phyloP scores from a whole-genome alignment of 164 flowering plant genomes.

The Hamamelis virginiana region DNA sequence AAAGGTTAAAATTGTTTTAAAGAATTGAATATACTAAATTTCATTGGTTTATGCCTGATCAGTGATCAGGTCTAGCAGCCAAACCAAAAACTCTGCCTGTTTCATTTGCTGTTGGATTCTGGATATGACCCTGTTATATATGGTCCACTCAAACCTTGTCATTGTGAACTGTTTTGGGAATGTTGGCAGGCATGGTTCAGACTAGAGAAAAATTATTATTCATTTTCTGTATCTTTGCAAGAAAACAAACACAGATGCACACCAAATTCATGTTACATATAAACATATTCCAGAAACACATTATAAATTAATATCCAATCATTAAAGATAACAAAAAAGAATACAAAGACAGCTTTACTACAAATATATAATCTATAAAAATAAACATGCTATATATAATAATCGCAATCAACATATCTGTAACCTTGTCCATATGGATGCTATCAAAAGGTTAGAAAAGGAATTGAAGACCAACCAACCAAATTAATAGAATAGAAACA shows the following conservation, averaged over 20 bases:
- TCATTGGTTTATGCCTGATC: too few relatives aligned
- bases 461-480: background rate
- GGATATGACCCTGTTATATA: too few relatives aligned
- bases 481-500: constrained; percentile 20
- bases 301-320: background rate
- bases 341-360: background rate
- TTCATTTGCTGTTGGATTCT: too few relatives aligned
- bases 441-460: background rate
- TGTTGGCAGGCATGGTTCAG: too few relatives aligned
- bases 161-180: too few relatives aligned
- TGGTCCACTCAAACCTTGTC: too few relatives aligned
- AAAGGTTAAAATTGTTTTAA: too few relatives aligned
- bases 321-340: background rate
- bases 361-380: background rate
- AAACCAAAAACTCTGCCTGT: too few relatives aligned
- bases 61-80: too few relatives aligned
- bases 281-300: background rate
- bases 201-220: background rate
- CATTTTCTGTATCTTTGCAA: background rate
- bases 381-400: background rate
- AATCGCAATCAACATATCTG: background rate
- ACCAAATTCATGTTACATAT: background rate
- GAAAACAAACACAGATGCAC: background rate
- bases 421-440: background rate
- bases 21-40: too few relatives aligned